These are phyloP conservation scores for Chalciporus pseudorubinellus DNA, from an alignment of 768 basidiomycete genomes.

Conservation along the genomic window DNA sequence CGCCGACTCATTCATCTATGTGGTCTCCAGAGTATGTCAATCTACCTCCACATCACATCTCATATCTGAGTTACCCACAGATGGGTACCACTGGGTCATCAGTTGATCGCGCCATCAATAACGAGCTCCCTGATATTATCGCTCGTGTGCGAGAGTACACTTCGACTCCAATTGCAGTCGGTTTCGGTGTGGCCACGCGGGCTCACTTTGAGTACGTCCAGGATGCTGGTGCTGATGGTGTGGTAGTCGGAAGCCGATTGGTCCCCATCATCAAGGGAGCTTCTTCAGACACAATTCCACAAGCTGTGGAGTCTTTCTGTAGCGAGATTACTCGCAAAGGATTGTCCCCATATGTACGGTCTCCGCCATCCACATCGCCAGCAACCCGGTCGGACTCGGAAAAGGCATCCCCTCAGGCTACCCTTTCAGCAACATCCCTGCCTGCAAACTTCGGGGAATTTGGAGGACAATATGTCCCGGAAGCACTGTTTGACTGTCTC, in stretches of 20 bases:
- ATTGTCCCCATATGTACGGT: constrained; percentile 17
- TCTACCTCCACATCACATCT: neutral
- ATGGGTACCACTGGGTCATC: constrained; percentile 99
- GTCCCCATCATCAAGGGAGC: constrained; percentile 77
- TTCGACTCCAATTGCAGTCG: constrained; percentile 85
- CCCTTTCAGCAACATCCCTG: constrained; percentile 45
- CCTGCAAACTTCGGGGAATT: constrained; percentile 91
- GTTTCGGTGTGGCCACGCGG: constrained; percentile 92
- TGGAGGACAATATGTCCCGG: constrained; percentile 97
- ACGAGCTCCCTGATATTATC: constrained; percentile 78
- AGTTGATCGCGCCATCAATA: constrained; percentile 65
- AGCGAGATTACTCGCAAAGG: constrained; percentile 56
- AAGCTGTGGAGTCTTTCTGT: constrained; percentile 71
- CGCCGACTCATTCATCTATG: constrained; percentile 96
- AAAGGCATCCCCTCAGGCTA: constrained; percentile 16
- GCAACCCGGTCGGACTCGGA: constrained; percentile 2
- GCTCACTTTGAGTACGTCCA: constrained; percentile 85
- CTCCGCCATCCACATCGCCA: neutral
- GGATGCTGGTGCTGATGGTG: constrained; percentile 89
- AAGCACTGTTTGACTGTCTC: constrained; percentile 91
- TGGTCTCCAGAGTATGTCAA: constrained; percentile 83
- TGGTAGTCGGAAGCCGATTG: constrained; percentile 89
- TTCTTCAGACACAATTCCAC: constrained; percentile 43
- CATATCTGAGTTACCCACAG: constrained; percentile 37
- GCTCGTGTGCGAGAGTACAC: constrained; percentile 77